phyloP scores from a whole-genome alignment of 805 yeast genomes.

The Torulaspora quercuum region DNA sequence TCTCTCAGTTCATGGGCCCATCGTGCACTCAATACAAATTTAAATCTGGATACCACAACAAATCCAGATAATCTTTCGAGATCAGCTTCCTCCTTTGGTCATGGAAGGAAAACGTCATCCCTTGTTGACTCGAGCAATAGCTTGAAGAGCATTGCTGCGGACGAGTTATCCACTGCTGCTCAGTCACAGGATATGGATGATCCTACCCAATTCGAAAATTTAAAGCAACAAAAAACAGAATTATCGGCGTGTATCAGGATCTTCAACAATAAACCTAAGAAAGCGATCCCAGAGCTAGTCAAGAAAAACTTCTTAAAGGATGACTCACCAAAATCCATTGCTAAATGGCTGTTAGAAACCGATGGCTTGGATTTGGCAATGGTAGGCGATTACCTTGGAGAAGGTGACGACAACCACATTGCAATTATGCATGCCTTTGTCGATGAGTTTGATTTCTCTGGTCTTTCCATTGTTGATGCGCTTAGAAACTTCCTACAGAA shows the following conservation, averaged over 20 bases:
- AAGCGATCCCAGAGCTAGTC: constrained; percentile 64
- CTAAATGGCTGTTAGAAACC: constrained; percentile 65
- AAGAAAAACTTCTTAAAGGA: constrained; percentile 60
- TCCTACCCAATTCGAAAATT: constrained; percentile 78
- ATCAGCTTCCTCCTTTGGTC: constrained; percentile 20
- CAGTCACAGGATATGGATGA: constrained; percentile 51
- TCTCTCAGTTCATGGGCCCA: constrained; percentile 88
- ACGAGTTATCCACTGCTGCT: constrained; percentile 19
- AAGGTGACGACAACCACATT: constrained; percentile 72
- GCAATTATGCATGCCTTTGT: constrained; percentile 92
- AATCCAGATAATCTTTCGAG: constrained; percentile 14
- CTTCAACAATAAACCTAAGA: constrained; percentile 82
- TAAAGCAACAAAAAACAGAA: constrained; percentile 79
- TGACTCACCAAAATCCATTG: constrained; percentile 64
- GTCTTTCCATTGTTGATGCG: constrained; percentile 74
- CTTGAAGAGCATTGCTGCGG: constrained; percentile 14
- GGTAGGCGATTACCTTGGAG: constrained; percentile 91
- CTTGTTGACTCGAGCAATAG: constrained; percentile 13
- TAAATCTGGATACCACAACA: constrained; percentile 8
- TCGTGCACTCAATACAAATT: constrained; percentile 41
- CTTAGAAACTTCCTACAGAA: constrained; percentile 78
- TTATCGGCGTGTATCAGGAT: constrained; percentile 71
- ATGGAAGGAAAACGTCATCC: constrained; percentile 13
- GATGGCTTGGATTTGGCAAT: constrained; percentile 78
- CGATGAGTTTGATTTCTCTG: constrained; percentile 74